phyloP scores from a whole-genome alignment of 768 basidiomycete genomes.

The button mushroom (Agaricus bisporus) region DNA sequence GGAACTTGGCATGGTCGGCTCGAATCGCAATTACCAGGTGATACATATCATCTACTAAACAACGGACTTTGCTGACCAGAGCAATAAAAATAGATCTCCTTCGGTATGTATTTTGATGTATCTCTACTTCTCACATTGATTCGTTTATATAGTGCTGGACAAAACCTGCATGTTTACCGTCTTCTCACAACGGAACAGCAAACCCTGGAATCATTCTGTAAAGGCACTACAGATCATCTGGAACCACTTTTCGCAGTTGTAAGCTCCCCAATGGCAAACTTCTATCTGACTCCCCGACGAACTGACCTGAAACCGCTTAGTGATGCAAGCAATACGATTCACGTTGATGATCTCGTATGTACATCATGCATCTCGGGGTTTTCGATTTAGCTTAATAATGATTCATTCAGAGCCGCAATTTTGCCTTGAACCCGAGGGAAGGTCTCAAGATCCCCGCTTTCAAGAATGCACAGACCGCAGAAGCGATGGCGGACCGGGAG shows the following conservation, averaged over 20 bases:
- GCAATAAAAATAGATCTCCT: constrained; percentile 43
- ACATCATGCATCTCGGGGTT: neutral
- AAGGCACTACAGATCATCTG: constrained; percentile 83
- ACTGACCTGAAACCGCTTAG: constrained; percentile 24
- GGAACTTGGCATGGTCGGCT: constrained; percentile 81
- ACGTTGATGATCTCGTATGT: constrained; percentile 78
- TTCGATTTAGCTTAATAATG: neutral
- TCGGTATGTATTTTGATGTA: constrained; percentile 33
- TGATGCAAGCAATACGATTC: constrained; percentile 69
- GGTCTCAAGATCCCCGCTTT: constrained; percentile 82
- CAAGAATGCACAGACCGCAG: constrained; percentile 66
- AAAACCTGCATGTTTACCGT: constrained; percentile 88
- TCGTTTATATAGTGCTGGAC: constrained; percentile 55
- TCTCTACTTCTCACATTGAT: neutral
- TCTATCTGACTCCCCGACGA: neutral
- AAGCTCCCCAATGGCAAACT: constrained; percentile 13
- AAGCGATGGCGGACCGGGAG: constrained; percentile 62
- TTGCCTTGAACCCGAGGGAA: constrained; percentile 80
- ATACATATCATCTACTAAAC: constrained; percentile 3
- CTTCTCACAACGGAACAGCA: constrained; percentile 64
- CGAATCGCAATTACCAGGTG: constrained; percentile 64
- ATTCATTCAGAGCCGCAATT: constrained; percentile 61
- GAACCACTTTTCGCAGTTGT: constrained; percentile 84
- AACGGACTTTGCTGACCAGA: neutral
- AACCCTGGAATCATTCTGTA: constrained; percentile 75